These are phyloP conservation scores for Emergomyces pasteurianus DNA, from an alignment of 2,329 filamentous ascomycete genomes.

Conservation along the genomic window DNA sequence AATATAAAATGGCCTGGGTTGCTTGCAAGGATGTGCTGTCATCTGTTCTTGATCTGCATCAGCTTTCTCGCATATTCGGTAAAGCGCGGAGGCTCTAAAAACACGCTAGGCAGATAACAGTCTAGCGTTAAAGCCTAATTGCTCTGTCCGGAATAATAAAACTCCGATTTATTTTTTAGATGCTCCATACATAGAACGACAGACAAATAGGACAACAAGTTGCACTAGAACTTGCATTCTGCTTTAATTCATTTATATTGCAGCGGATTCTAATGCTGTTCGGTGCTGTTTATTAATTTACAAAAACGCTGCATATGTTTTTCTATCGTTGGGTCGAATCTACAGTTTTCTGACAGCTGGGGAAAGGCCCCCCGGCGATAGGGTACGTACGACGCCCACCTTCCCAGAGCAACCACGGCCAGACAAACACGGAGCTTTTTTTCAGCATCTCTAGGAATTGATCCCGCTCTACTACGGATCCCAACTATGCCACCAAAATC, in stretches of 20 bases:
- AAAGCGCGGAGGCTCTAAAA: not conserved
- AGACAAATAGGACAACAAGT: too few relatives aligned
- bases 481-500: conserved; percentile 11
- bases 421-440: not conserved
- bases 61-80: not conserved
- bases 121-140: not conserved
- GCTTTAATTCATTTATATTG: too few relatives aligned
- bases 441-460: not conserved
- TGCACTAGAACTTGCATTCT: too few relatives aligned
- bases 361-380: not conserved
- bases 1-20: not conserved
- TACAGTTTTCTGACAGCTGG: not conserved
- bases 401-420: not conserved
- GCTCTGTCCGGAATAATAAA: not conserved
- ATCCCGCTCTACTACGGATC: too few relatives aligned
- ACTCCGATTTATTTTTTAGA: not conserved
- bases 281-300: not conserved
- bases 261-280: too few relatives aligned
- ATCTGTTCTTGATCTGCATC: not conserved
- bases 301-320: not conserved
- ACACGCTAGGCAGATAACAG: not conserved
- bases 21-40: not conserved
- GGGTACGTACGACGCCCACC: not conserved
- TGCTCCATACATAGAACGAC: too few relatives aligned
- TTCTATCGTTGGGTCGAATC: not conserved